Evolutionary conservation across 163 green algal species (phyloP).

Genomic region (Chlamydomonas reinhardtii): DNA sequence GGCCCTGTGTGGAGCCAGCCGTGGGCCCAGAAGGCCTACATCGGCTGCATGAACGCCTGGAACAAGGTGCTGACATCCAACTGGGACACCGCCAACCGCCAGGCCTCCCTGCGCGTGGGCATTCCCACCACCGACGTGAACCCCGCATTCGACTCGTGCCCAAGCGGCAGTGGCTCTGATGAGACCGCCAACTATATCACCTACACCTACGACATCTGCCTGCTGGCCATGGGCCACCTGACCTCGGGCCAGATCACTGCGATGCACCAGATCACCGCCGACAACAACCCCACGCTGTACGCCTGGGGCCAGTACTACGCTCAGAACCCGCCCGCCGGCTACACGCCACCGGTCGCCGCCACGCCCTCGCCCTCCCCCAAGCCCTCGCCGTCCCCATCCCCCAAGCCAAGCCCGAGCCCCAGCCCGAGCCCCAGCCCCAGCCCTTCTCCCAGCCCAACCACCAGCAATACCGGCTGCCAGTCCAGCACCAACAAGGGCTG

Average conservation of each 20-base stretch:
- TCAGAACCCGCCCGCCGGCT: neutral
- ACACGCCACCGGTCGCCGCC: neutral
- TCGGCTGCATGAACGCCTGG: conserved; percentile 16
- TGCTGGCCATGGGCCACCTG: conserved; percentile 12
- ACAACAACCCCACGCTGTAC: conserved; percentile 24
- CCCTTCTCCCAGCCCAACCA: neutral
- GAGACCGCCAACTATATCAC: conserved; percentile 17
- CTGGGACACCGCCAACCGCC: conserved; percentile 7
- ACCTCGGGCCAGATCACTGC: neutral
- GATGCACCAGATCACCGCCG: conserved; percentile 18
- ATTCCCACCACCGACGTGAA: neutral
- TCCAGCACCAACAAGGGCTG: neutral
- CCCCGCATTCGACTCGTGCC: conserved; percentile 25
- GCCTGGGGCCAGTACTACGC: conserved; percentile 12
- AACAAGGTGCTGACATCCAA: neutral
- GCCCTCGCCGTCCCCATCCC: neutral
- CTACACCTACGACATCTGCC: conserved; percentile 22
- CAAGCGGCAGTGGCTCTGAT: neutral
- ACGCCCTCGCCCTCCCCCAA: neutral
- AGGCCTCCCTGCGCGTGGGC: neutral
- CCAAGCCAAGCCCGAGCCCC: neutral
- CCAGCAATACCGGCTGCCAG: neutral
- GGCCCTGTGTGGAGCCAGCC: conserved; percentile 11
- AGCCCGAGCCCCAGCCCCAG: neutral
- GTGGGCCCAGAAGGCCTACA: conserved; percentile 5